phyloP scores from a whole-genome alignment of 306 rosid genomes.

The Cucurbita ficifolia region DNA sequence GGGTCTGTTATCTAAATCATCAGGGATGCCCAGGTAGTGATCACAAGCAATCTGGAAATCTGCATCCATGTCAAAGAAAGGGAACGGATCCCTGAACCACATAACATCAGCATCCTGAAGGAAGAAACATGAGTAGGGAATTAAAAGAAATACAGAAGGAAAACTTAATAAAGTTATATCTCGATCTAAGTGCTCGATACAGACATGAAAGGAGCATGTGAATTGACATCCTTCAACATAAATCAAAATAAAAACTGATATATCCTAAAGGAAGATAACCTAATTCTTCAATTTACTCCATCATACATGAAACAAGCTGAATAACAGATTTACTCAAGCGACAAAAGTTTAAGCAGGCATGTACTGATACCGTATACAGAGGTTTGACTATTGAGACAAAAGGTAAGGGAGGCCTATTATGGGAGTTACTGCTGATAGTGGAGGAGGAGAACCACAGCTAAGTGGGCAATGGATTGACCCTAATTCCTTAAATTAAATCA shows the following conservation, averaged over 20 bases:
- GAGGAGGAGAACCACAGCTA: background rate
- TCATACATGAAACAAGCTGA: background rate
- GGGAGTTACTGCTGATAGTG: background rate
- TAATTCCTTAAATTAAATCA: background rate
- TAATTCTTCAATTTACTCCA: too few relatives aligned
- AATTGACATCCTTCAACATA: background rate
- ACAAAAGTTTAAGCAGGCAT: background rate
- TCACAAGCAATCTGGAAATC: slow-evolving; percentile 95
- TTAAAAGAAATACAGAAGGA: background rate
- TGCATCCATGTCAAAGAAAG: slow-evolving; percentile 43
- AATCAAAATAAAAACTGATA: background rate
- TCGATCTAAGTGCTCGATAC: background rate
- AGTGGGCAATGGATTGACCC: background rate
- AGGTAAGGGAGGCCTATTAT: background rate
- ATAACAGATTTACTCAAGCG: background rate
- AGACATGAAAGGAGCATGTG: background rate
- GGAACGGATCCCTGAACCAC: slow-evolving; percentile 98
- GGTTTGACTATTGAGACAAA: background rate
- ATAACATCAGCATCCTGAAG: slow-evolving; percentile 89
- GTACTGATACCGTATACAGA: background rate
- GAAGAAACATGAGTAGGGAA: slow-evolving; percentile 5
- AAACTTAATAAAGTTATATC: slow-evolving; percentile 2
- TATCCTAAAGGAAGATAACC: background rate
- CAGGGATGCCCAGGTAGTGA: slow-evolving; percentile 53
- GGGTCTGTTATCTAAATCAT: slow-evolving; percentile 58